Evolutionary conservation across 257 asterid genomes (phyloP).

Genomic region (Primulina tabacum): DNA sequence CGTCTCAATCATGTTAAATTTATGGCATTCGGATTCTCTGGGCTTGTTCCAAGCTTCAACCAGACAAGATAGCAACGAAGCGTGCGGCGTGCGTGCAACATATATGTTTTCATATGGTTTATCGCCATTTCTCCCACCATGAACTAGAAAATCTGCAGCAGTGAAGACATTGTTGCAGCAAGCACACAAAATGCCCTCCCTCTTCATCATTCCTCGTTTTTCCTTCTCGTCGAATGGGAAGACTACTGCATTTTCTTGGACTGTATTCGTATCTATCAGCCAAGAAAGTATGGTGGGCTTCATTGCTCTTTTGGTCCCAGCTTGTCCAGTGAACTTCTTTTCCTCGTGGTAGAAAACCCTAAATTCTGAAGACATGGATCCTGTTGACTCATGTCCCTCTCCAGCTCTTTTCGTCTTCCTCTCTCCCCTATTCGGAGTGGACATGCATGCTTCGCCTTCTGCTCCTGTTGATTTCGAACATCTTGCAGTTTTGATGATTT

Average conservation of each 20-base stretch:
- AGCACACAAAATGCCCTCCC: slow-evolving; percentile 43
- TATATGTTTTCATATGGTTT: slow-evolving; percentile 34
- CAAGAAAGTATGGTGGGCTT: slow-evolving; percentile 45
- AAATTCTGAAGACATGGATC: background rate
- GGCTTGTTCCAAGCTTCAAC: slow-evolving; percentile 40
- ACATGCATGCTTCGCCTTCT: too few species aligned
- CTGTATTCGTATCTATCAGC: slow-evolving; percentile 36
- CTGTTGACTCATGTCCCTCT: too few species aligned
- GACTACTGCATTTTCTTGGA: slow-evolving; percentile 34
- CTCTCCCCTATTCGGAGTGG: too few species aligned
- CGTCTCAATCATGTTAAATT: slow-evolving; percentile 26
- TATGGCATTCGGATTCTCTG: slow-evolving; percentile 23
- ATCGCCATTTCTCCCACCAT: slow-evolving; percentile 28
- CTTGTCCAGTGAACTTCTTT: slow-evolving; percentile 1
- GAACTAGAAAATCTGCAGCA: slow-evolving; percentile 32
- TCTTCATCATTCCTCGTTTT: slow-evolving; percentile 33
- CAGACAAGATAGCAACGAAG: slow-evolving; percentile 35
- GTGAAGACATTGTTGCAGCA: slow-evolving; percentile 37
- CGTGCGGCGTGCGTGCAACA: background rate
- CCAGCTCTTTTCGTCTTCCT: too few species aligned
- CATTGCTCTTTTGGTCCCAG: background rate
- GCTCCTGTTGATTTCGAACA: too few species aligned
- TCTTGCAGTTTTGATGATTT: too few species aligned
- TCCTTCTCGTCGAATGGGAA: slow-evolving; percentile 7
- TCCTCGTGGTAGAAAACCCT: background rate